Evolutionary conservation across 805 yeast species (phyloP), one percentile per base, ranked within the genome.

Genomic region (Saturnispora ahearnii): DNA sequence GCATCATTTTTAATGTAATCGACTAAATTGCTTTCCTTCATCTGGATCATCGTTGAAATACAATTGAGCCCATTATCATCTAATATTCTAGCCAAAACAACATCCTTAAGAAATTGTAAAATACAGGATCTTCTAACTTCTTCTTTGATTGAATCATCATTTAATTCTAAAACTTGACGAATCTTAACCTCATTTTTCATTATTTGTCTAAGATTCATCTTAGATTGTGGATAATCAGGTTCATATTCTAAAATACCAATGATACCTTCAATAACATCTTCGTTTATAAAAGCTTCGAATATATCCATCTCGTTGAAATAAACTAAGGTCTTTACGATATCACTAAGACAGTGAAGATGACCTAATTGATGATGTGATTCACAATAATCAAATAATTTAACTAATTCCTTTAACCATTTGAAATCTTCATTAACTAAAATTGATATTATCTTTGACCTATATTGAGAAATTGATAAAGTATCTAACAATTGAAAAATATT

Each of bases 221-320:
- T 89, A 55, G 74, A 73, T 12, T 73, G 73, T 1, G 96, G 96
- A 59, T 77, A 87, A 50, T 87, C 95, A 0, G 93, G 85, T 63
- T 93, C 97, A 64, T 88, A 84, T 64, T 93, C 99, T 44, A 91
- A 66, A 11, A 88, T 84, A 1, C 96, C 96, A 11, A 83, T 76
- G 3, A 87, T 67, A 1, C 85, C 84, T 58, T 72, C 59, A 43
- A 82, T 72, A 38, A 70, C 59, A 7, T 71, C 72, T 53, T 80
- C 84, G 12, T 72, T 72, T 2, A 81, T 67, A 52, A 85, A 69
- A n/a, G 69, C 57, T 48, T 83, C 87, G 43, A 83, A 62, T 5
- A 85, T 71, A 12, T 70, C 65, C 29, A 77, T 68, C 55, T 90
- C 96, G 59, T 86, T 87, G 65, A 84, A 82, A 29, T 84, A 69